Percentiles rank a stretch among this genome's conserved stretches.
phyloP scores from a whole-genome alignment of 2,329 filamentous ascomycete genomes.

The Ilyonectria sp. region DNA sequence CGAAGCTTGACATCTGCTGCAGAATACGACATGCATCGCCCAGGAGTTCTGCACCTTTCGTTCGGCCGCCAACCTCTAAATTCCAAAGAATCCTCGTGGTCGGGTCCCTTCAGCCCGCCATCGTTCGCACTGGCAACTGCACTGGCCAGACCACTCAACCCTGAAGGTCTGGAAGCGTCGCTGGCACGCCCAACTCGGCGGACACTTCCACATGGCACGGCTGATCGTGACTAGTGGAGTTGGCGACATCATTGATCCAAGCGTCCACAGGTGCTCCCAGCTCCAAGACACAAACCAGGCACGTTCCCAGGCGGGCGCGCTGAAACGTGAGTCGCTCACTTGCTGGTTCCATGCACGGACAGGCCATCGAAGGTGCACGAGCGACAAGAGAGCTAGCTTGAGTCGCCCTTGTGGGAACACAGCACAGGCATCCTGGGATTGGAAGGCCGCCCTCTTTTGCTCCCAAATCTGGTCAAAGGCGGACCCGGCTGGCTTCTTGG shows the following conservation, averaged over 20 bases:
- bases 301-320: constrained; percentile 44
- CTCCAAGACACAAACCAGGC: constrained; percentile 30
- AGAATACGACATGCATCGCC: constrained; percentile 41
- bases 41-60: constrained; percentile 30
- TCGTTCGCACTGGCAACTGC: constrained; percentile 24
- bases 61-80: not conserved
- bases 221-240: constrained; percentile 36
- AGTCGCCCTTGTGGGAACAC: constrained; percentile 24
- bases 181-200: constrained; percentile 40
- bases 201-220: constrained; percentile 39
- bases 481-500: constrained; percentile 34
- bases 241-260: constrained; percentile 45
- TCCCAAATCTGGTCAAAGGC: constrained; percentile 40
- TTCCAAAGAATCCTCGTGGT: not conserved
- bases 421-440: constrained; percentile 26
- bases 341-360: constrained; percentile 44
- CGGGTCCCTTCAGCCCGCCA: constrained; percentile 26
- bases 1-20: constrained; percentile 34
- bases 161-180: constrained; percentile 25
- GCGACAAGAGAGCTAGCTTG: constrained; percentile 17
- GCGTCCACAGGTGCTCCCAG: constrained; percentile 30
- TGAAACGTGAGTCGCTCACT: constrained; percentile 51
- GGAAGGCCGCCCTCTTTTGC: constrained; percentile 28
- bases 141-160: constrained; percentile 6
- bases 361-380: constrained; percentile 18